A percentile compares a stretch with the other conserved stretches of the same genome.
Evolutionary conservation across 2,329 filamentous ascomycete species (phyloP).

Genomic region (Dryadomyces sulphureus): DNA sequence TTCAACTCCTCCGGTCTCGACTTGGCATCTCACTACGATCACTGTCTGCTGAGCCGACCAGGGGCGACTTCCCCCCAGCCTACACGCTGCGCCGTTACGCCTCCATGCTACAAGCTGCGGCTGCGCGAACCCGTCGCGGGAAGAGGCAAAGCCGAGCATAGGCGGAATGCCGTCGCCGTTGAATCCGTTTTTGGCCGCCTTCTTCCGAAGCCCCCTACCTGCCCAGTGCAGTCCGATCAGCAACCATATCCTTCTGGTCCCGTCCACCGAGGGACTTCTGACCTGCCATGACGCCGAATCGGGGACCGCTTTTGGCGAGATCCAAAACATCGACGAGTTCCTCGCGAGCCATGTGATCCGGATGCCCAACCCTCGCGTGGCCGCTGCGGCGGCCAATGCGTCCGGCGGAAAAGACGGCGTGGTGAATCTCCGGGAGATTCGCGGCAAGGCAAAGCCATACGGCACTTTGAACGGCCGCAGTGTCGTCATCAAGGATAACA

Average conservation of each 20-base stretch:
- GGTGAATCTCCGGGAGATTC: constrained; percentile 65
- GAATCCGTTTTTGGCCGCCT: constrained; percentile 96
- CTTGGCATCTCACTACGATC: background rate
- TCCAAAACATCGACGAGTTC: constrained; percentile 85
- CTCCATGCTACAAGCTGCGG: constrained; percentile 3
- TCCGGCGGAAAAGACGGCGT: constrained; percentile 39
- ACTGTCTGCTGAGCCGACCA: background rate
- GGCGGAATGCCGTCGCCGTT: constrained; percentile 38
- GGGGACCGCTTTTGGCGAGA: constrained; percentile 56
- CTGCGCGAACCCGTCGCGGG: constrained; percentile 2
- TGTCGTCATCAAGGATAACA: constrained; percentile 84
- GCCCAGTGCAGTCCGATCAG: constrained; percentile 83
- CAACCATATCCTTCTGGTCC: constrained; percentile 87
- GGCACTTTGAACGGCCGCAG: constrained; percentile 85
- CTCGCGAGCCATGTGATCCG: constrained; percentile 92
- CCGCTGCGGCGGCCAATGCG: constrained; percentile 29
- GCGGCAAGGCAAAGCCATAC: constrained; percentile 88
- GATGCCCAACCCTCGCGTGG: constrained; percentile 39
- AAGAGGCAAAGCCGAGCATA: constrained; percentile 1
- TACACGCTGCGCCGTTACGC: background rate
- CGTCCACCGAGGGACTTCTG: constrained; percentile 81
- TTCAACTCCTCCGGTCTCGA: background rate
- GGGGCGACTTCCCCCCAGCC: background rate
- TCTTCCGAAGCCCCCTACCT: constrained; percentile 91
- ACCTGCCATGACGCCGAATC: constrained; percentile 79